Evolutionary conservation across 805 yeast genomes (phyloP), one percentile per base, ranked within the genome.

Genomic region (Saturnispora dispora): DNA sequence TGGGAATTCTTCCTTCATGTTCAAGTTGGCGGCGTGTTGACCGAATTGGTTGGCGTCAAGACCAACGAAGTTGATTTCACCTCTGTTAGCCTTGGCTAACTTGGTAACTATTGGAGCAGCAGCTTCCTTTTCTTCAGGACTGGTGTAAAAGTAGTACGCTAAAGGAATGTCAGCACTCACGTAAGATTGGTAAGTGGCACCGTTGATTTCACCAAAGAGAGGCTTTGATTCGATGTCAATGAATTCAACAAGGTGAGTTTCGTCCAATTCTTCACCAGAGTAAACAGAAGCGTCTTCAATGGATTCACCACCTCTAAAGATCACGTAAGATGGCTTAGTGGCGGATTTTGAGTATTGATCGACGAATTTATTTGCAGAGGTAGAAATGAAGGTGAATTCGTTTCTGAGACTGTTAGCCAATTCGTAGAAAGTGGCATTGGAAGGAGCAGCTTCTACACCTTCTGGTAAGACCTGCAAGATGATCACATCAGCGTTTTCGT

Each of bases 1-100:
- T 68, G 99, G 99, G 79, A 85, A 84, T 62, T 82, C 79, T 64
- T 87, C 85, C 70, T 82, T 74, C 79, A 90, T 78, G 76, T 85
- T 88, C 66, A 93, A 77, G 70, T 81, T 79, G 63, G 79, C 83
- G 52, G 96, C 96, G 65, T 91, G 98, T 69, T 77, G 79, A 57
- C 96, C 96, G 66, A 72, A 93, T 62, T 72, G 72, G 51, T 74
- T 63, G 52, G 96, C 95, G 63, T 91, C 90, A 61, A 93, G 75
- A 70, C 91, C 95, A 58, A 86, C 96, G 68, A 93, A 83, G 74
- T 85, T 87, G 59, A 89, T 69, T 64, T 79, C 76, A 56, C 96
- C 96, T 74, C 88, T 81, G 71, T 77, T 75, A 65, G 78, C 71
- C 72, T 83, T 82, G 62, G 91, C 95, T 62, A 85, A 71, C 51